A percentile compares a stretch with the other conserved stretches of the same genome.
phyloP scores from a whole-genome alignment of 1,284 basidiomycete species.

The Cryptococcus hybrid region DNA sequence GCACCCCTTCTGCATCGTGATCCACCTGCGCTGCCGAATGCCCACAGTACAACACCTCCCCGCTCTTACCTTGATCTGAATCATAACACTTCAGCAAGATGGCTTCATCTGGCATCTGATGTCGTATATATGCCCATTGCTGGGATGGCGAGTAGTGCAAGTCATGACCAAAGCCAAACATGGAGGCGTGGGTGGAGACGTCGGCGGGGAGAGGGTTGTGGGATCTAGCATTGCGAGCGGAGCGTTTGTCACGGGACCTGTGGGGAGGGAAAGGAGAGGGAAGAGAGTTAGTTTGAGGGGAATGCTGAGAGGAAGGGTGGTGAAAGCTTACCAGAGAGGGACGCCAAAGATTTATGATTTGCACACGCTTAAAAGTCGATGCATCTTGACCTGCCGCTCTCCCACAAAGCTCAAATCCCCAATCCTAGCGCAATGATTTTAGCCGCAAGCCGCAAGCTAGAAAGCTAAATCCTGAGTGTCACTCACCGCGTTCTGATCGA shows the following conservation, averaged over 20 bases:
- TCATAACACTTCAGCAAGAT: constrained; percentile 40
- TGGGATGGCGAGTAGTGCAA: constrained; percentile 24
- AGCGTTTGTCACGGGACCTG: constrained; percentile 39
- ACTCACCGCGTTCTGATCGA: constrained; percentile 38
- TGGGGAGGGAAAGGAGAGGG: no score
- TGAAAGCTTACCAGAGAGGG: constrained; percentile 20
- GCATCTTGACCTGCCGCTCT: constrained; percentile 12
- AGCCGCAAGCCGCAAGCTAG: not conserved
- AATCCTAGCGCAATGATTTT: constrained; percentile 9
- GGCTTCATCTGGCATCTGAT: constrained; percentile 35
- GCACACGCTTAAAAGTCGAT: constrained; percentile 15
- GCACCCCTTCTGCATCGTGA: constrained; percentile 10
- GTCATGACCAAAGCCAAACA: constrained; percentile 29
- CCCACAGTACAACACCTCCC: constrained; percentile 20
- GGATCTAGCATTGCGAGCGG: constrained; percentile 32
- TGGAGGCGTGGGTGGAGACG: constrained; percentile 17
- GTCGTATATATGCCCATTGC: constrained; percentile 33
- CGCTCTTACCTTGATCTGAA: constrained; percentile 20
- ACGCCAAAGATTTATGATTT: constrained; percentile 42
- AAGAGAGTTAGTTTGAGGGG: not conserved
- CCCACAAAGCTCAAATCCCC: constrained; percentile 27
- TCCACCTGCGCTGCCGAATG: constrained; percentile 28
- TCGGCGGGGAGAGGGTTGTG: constrained; percentile 12
- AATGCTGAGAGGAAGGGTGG: not conserved
- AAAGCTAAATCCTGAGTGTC: not conserved